Evolutionary conservation across 208 protist genomes (phyloP), one percentile per base, ranked within the genome.

Genomic region (Crithidia expoeki): DNA sequence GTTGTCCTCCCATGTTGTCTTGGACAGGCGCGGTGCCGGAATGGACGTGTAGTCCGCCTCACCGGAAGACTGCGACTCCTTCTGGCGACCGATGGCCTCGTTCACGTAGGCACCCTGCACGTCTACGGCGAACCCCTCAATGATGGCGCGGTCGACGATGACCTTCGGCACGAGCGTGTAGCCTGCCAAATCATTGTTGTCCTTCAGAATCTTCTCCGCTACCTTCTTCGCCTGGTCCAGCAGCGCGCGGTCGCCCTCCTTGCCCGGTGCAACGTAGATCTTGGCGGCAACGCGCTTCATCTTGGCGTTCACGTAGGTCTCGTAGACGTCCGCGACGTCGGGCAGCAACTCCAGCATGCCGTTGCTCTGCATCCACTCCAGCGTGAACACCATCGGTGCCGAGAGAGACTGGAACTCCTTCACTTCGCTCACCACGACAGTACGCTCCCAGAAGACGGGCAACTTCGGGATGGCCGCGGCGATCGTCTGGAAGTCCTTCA

Each of bases 301-400:
- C 76, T 94, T 84, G 53, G 93, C 90, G 69, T 94, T 95, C 27
- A 94, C 89, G 75, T 94, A 95, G 23, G 88, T 84, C 74, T 92
- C 90, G 75, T 92, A 97, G n/a, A 92, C 81, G 52, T 89, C 84
- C 14, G 83, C 80, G 32, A 97, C 90, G 46, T 92, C 86, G 19
- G 85, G 70, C 61, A 97, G 84, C 46, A 88, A 73, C 57, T 95
- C 93, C 51, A 97, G 73, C 87, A 94, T 92, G 59, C 87, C 89
- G 69, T 94, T 94, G 74, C 81, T 92, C 80, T 95, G 88, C 93
- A 97, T 97, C 93, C 93, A 97, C 60, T 93, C 83, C 25, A 97
- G 76, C 27, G 90, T 93, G 76, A 97, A 97, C 56, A 79, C 76
- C 23, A 79, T 92, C 30, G 89, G 80, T 46, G 90, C 85, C 23